A percentile compares a stretch with the other conserved stretches of the same genome.
Evolutionary conservation across 1,284 basidiomycete genomes (phyloP).

Genomic region (Lignosus rhinocerotis): DNA sequence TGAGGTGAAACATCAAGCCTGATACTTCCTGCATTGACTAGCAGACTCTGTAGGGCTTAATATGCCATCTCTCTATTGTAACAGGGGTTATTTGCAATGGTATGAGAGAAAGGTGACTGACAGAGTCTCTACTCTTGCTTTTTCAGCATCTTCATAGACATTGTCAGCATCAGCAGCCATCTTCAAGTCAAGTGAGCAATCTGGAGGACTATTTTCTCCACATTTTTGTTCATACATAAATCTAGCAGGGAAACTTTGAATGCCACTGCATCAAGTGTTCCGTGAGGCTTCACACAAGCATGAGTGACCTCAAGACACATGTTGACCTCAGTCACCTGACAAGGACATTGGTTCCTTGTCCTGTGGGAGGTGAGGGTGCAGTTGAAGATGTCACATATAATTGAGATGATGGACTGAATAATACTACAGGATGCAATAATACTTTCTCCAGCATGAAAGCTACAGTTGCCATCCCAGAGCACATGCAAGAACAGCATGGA

Average conservation of each 20-base stretch:
- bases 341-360: constrained; percentile 24
- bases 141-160: constrained; percentile 18
- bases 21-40: too few species aligned
- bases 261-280: constrained; percentile 24
- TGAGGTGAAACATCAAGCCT: too few species aligned
- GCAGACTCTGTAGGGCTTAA: too few species aligned
- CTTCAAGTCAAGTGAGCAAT: constrained; percentile 1
- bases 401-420: background rate
- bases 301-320: constrained; percentile 23
- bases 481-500: constrained; percentile 13
- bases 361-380: constrained; percentile 18
- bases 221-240: background rate
- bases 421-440: constrained; percentile 14
- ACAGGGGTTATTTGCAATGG: too few species aligned
- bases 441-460: constrained; percentile 12
- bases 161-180: constrained; percentile 3
- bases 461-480: constrained; percentile 11
- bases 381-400: background rate
- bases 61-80: too few species aligned
- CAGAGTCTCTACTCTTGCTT: background rate
- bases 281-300: constrained; percentile 17
- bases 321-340: constrained; percentile 25
- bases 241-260: constrained; percentile 25
- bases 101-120: background rate
- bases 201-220: background rate